These are phyloP conservation scores for Pyrenophora teres DNA, from an alignment of 2,329 filamentous ascomycete species.

Conservation along the genomic window DNA sequence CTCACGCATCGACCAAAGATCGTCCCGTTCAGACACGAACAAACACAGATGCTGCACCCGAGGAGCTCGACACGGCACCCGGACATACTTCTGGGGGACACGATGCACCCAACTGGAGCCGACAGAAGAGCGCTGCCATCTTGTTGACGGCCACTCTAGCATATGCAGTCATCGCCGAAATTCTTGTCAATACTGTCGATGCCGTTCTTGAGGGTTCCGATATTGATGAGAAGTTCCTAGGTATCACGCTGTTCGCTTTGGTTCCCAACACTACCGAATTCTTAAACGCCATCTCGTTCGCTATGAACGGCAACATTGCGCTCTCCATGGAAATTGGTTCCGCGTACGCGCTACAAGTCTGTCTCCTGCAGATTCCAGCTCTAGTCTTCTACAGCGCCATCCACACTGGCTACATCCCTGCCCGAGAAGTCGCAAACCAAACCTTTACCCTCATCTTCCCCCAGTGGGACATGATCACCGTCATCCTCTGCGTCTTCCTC, in stretches of 20 bases:
- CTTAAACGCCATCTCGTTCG: conserved; percentile 97
- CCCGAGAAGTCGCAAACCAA: conserved; percentile 60
- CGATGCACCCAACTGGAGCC: conserved; percentile 98
- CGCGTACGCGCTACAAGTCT: conserved; percentile 94
- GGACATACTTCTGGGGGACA: conserved; percentile 67
- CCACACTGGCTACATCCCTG: conserved; percentile 64
- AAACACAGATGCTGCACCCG: conserved; percentile 57
- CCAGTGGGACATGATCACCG: conserved; percentile 98
- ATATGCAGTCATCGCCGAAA: conserved; percentile 97
- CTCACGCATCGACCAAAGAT: conserved; percentile 40
- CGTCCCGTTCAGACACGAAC: conserved; percentile 47
- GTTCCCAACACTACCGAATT: conserved; percentile 99
- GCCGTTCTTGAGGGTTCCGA: conserved; percentile 89
- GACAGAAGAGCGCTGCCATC: conserved; percentile 86
- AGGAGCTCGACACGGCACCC: conserved; percentile 48
- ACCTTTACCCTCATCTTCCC: conserved; percentile 90
- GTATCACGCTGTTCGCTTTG: conserved; percentile 93
- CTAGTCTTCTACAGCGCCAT: conserved; percentile 89
- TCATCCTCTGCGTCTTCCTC: conserved; percentile 93
- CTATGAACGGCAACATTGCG: conserved; percentile 99
- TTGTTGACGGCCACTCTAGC: conserved; percentile 85
- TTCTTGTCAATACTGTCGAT: conserved; percentile 94
- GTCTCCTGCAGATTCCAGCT: conserved; percentile 89
- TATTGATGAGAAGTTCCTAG: conserved; percentile 96
- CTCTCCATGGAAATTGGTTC: conserved; percentile 99